Evolutionary conservation across 2,329 filamentous ascomycete genomes (phyloP).

Genomic region (Apiospora rasikravindrae): DNA sequence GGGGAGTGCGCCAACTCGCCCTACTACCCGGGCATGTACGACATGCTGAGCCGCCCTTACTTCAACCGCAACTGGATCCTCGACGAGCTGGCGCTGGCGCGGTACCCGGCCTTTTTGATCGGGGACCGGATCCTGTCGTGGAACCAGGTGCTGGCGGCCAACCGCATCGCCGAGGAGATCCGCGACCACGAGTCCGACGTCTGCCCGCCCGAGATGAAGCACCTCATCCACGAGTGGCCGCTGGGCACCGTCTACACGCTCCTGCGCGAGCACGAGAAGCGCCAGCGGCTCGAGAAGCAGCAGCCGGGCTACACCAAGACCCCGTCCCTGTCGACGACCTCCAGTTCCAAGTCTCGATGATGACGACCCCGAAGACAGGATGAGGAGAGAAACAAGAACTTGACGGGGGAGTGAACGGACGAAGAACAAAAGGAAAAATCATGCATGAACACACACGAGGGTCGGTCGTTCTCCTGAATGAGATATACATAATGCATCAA

Average conservation of each 20-base stretch:
- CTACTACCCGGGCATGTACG: slow-evolving; percentile 32
- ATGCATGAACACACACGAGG: too few relatives aligned
- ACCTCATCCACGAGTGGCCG: slow-evolving; percentile 30
- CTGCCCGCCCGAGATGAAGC: slow-evolving; percentile 32
- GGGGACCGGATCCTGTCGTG: slow-evolving; percentile 44
- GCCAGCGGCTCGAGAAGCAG: slow-evolving; percentile 21
- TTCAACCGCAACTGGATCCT: slow-evolving; percentile 45
- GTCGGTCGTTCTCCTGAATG: background rate
- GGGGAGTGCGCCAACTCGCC: slow-evolving; percentile 27
- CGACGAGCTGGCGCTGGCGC: slow-evolving; percentile 40
- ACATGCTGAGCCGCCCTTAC: slow-evolving; percentile 40
- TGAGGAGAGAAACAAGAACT: background rate
- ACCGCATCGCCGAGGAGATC: slow-evolving; percentile 43
- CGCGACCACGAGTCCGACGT: slow-evolving; percentile 39
- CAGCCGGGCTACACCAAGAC: slow-evolving; percentile 11
- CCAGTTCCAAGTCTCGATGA: background rate
- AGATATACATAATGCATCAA: background rate
- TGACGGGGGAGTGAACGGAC: too few relatives aligned
- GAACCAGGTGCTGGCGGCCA: slow-evolving; percentile 42
- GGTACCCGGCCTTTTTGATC: slow-evolving; percentile 38
- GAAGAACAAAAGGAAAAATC: too few relatives aligned
- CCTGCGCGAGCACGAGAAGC: slow-evolving; percentile 24
- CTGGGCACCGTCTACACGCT: slow-evolving; percentile 28
- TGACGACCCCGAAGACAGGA: background rate
- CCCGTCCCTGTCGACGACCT: background rate